phyloP scores from a whole-genome alignment of 2,329 filamentous ascomycete species.

The Colletotrichum tamarilloi region DNA sequence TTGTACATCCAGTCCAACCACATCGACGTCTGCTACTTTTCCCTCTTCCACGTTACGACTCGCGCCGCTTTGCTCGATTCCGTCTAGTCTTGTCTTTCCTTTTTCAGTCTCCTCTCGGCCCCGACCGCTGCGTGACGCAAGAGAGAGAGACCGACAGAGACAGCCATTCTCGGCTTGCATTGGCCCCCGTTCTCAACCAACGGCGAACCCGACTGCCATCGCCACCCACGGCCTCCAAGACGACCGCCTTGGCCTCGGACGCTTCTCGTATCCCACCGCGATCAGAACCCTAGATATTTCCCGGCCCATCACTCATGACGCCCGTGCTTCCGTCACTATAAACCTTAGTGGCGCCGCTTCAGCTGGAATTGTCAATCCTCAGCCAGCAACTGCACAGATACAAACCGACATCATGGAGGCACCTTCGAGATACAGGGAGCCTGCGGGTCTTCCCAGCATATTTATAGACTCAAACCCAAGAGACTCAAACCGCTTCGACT shows the following conservation, averaged over 20 bases:
- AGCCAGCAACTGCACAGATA: constrained; percentile 28
- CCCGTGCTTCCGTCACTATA: constrained; percentile 31
- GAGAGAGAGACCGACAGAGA: constrained; percentile 5
- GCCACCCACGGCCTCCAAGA: constrained; percentile 27
- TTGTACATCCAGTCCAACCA: not conserved
- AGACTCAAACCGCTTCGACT: constrained; percentile 43
- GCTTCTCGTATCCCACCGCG: constrained; percentile 25
- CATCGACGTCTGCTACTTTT: constrained; percentile 8
- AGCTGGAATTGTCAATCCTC: constrained; percentile 21
- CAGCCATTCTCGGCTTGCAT: constrained; percentile 16
- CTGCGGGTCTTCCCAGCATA: constrained; percentile 44
- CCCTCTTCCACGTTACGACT: not conserved
- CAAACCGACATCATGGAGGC: constrained; percentile 46
- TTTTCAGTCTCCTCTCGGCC: not conserved
- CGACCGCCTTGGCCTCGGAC: constrained; percentile 28
- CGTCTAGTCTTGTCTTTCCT: constrained; percentile 18
- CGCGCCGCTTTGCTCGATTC: constrained; percentile 2
- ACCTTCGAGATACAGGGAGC: constrained; percentile 50
- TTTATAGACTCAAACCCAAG: constrained; percentile 46
- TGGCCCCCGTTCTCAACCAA: constrained; percentile 15
- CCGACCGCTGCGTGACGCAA: not conserved
- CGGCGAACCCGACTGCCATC: constrained; percentile 26
- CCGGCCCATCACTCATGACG: constrained; percentile 32
- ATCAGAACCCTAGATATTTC: not conserved
- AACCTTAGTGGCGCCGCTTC: constrained; percentile 30